Base-by-base conservation (phyloP, 306 rosid genomes). In the Trichosanthes truncata region DNA sequence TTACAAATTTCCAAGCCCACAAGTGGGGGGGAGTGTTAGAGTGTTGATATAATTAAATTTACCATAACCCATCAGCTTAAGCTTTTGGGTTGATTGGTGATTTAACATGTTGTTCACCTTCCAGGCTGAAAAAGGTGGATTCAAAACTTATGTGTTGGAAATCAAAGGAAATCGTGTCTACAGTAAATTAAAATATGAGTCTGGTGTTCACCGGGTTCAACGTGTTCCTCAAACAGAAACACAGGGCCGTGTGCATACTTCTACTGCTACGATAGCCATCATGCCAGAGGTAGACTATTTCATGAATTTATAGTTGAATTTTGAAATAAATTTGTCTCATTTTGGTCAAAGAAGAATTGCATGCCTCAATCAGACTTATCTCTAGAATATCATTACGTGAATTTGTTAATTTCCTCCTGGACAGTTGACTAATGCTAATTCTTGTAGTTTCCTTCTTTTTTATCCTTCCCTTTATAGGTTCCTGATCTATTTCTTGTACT, bases 171-270 rank as follows among this genome's bases (percentile, higher is more conserved):
- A 83, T 0, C 86, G 91, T 82, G 97, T 95, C 81, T 93, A 93
- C 88, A 95, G 97, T 84, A 95, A 93, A 89, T 86, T 95, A 80
- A 93, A 93, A 87, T 95, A 87, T 12, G 99, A 95, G 83, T 93
- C 99, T 51, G 99, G 99, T 78, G 99, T 95, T 81, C 99, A 95
- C 63, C 91, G 99, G 69, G 99, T 95, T 82, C 99, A 95, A 83
- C 97, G 99, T 43, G 99, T 95, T 87, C 99, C 99, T 67, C 94
- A 89, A 79, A 95, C 99, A 57, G 99, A 95, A 84, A 67, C 97
- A 48, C 99, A 95, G 84, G 99, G 99, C 31, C 93, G 99, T 14
- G 93, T 95, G 56, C 99, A 95, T 87, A 95, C 99, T 72, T 95
- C 99, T 74, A 95, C 99, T 74, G 99, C 99, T 15, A 95, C 99